Percentiles rank a stretch among this genome's conserved stretches.
Evolutionary conservation across 768 basidiomycete genomes (phyloP).

Genomic region (Boletus rufocinnamomeus): DNA sequence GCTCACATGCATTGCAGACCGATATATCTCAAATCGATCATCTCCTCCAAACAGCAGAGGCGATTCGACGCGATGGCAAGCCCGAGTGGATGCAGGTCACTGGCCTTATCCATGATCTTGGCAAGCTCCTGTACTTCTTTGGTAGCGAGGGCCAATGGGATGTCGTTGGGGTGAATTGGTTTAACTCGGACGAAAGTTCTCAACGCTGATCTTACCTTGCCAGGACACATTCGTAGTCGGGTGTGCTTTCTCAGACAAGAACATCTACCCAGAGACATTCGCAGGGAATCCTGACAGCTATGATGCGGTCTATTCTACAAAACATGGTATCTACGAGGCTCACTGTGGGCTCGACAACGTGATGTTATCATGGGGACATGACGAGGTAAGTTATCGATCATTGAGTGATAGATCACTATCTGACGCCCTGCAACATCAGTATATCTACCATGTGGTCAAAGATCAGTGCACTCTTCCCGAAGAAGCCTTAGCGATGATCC

Average conservation of each 20-base stretch:
- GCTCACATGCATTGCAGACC: slow-evolving; percentile 48
- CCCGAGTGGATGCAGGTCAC: slow-evolving; percentile 94
- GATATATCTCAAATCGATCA: slow-evolving; percentile 86
- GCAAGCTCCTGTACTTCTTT: slow-evolving; percentile 83
- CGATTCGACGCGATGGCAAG: slow-evolving; percentile 81
- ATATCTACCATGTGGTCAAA: slow-evolving; percentile 81
- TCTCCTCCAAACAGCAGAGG: slow-evolving; percentile 88
- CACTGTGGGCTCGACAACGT: slow-evolving; percentile 84
- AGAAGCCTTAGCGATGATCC: slow-evolving; percentile 88
- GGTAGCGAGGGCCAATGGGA: slow-evolving; percentile 93
- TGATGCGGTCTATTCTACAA: slow-evolving; percentile 67
- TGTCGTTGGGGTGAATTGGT: slow-evolving; percentile 73
- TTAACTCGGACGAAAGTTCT: background rate
- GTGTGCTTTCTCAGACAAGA: slow-evolving; percentile 82
- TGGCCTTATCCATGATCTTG: slow-evolving; percentile 86
- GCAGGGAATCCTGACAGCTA: slow-evolving; percentile 66
- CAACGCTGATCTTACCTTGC: slow-evolving; percentile 7
- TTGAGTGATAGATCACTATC: background rate
- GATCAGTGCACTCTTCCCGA: slow-evolving; percentile 78
- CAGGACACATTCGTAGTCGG: slow-evolving; percentile 81
- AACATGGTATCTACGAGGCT: slow-evolving; percentile 74
- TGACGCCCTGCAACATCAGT: slow-evolving; percentile 44
- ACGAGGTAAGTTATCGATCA: slow-evolving; percentile 62
- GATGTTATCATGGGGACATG: slow-evolving; percentile 90
- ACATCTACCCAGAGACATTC: slow-evolving; percentile 80